A percentile compares a stretch with the other conserved stretches of the same genome.
These are phyloP conservation scores for Coprinopsis sp. DNA, from an alignment of 768 basidiomycete genomes.

Conservation along the genomic window DNA sequence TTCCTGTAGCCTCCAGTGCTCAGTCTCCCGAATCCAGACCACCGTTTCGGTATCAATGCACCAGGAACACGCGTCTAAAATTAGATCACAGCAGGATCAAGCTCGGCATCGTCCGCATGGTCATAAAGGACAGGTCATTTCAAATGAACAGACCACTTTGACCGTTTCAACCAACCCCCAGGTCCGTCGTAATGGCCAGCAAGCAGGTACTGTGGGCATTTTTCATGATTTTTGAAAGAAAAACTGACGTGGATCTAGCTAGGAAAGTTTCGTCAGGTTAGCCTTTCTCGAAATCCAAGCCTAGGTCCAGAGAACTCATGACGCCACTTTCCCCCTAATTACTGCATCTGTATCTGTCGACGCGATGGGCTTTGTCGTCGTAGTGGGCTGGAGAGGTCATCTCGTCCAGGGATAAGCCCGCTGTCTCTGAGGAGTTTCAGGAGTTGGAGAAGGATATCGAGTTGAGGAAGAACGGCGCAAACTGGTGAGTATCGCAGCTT, in stretches of 20 bases:
- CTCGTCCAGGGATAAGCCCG: slow-evolving; percentile 75
- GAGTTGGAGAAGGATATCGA: slow-evolving; percentile 85
- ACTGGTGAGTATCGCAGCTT: slow-evolving; percentile 48
- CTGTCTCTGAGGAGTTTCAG: slow-evolving; percentile 71
- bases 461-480: slow-evolving; percentile 65
- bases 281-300: slow-evolving; percentile 16
- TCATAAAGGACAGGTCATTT: background rate
- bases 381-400: slow-evolving; percentile 92
- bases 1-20: too few relatives aligned
- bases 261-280: slow-evolving; percentile 73
- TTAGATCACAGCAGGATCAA: background rate
- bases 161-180: background rate
- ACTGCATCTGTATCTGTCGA: too few relatives aligned
- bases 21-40: too few relatives aligned
- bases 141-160: background rate
- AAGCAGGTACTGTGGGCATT: slow-evolving; percentile 43
- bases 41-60: too few relatives aligned
- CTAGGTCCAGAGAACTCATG: slow-evolving; percentile 18
- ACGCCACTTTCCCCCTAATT: slow-evolving; percentile 20
- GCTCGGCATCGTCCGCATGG: slow-evolving; percentile 4
- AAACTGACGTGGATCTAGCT: slow-evolving; percentile 38
- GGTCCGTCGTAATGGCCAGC: slow-evolving; percentile 46
- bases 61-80: background rate
- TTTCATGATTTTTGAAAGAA: background rate
- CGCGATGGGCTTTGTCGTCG: too few relatives aligned